These are phyloP conservation scores for Eugenia klotzschiana DNA, from an alignment of 441 rosid species.

Conservation along the genomic window DNA sequence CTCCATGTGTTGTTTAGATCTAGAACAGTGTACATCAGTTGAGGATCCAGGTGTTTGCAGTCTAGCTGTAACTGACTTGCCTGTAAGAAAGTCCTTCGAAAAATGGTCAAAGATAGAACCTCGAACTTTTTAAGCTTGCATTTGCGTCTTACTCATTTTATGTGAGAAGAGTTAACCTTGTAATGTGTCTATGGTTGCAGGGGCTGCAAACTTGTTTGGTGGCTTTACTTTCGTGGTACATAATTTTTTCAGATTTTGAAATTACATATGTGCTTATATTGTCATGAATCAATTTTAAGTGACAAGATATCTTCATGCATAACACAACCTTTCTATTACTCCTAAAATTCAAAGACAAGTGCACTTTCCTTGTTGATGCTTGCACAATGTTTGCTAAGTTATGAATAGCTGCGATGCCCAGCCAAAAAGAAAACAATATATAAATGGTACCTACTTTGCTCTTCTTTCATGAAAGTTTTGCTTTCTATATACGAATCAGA, in stretches of 20 bases:
- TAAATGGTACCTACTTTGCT: not conserved
- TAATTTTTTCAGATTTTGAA: not conserved
- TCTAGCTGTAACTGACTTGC: not conserved
- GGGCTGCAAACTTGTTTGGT: conserved; percentile 61
- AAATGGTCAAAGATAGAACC: not conserved
- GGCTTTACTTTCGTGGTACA: conserved; percentile 49
- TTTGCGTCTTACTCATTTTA: not conserved
- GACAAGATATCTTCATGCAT: not conserved
- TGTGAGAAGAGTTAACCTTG: conserved; percentile 11
- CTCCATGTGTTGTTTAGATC: not conserved
- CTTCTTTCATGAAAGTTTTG: not conserved
- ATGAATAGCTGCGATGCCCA: not conserved
- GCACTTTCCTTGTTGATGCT: not conserved
- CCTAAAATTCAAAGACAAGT: not conserved
- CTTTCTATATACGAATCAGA: not conserved
- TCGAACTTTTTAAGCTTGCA: not conserved
- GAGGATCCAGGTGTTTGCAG: not conserved
- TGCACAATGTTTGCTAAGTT: not conserved
- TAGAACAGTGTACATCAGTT: not conserved
- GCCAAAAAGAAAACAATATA: not conserved
- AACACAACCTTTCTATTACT: not conserved
- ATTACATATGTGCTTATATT: not conserved
- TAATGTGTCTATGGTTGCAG: conserved; percentile 23
- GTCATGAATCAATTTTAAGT: not conserved
- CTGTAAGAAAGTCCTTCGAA: not conserved